Percentiles rank a stretch among this genome's conserved stretches.
Conservation (phyloP, 768 basidiomycete species). For the Floccularia luteovirens region DNA sequence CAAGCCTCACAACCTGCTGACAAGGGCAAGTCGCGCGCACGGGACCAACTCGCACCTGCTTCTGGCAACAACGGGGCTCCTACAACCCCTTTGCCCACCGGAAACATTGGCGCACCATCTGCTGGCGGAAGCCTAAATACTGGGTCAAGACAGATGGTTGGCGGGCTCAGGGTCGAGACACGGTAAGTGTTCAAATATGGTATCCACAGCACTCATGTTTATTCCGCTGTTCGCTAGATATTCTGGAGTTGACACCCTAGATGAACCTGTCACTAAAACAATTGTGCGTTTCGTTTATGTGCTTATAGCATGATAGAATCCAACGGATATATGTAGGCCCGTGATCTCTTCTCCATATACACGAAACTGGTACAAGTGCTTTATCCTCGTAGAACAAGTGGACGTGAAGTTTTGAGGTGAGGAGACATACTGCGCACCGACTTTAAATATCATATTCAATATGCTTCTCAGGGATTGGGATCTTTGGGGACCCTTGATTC, state of each 20-base stretch:
- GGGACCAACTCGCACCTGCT: slow-evolving; percentile 43
- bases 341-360: slow-evolving; percentile 88
- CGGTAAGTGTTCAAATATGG: slow-evolving; percentile 39
- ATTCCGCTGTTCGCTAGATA: slow-evolving; percentile 34
- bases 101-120: slow-evolving; percentile 59
- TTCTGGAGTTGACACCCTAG: slow-evolving; percentile 82
- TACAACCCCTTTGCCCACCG: slow-evolving; percentile 41
- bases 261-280: slow-evolving; percentile 85
- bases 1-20: slow-evolving; percentile 31
- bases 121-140: slow-evolving; percentile 23
- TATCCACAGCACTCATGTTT: background rate
- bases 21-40: slow-evolving; percentile 71
- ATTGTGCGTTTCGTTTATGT: slow-evolving; percentile 49
- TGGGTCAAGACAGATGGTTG: slow-evolving; percentile 57
- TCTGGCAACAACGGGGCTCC: slow-evolving; percentile 20
- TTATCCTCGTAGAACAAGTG: slow-evolving; percentile 70
- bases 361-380: slow-evolving; percentile 90
- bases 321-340: slow-evolving; percentile 43
- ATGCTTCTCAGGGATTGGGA: slow-evolving; percentile 80
- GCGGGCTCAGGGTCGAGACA: slow-evolving; percentile 86
- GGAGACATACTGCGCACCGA: slow-evolving; percentile 9
- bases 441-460: background rate
- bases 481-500: slow-evolving; percentile 90
- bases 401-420: slow-evolving; percentile 77
- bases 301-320: slow-evolving; percentile 4